Evolutionary conservation across 2,329 filamentous ascomycete species (phyloP), one percentile per base, ranked within the genome.

Genomic region (Periconia sp.): DNA sequence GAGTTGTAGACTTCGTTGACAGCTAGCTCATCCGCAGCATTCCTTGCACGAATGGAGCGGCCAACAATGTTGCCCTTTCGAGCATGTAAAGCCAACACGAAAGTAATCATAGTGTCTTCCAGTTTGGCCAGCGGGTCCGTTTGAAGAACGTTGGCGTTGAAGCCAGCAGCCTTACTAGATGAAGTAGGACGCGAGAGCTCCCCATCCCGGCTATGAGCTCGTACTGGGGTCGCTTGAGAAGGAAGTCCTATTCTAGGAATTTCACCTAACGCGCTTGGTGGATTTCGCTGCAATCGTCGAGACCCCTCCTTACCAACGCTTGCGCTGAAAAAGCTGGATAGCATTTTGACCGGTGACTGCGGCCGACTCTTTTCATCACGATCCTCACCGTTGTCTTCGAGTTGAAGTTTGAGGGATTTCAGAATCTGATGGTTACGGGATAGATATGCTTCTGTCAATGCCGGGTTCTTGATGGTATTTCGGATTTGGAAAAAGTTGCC

Each of bases 1-100:
- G 86, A 84, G 68, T 96, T 96, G 75, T 96, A 97, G 1, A 97
- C 79, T 62, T 96, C 91, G 65, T 96, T 96, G 61, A 96, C 89
- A 1, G 84, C 79, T 7, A 93, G 81, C 65, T 92, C 89, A 67
- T 96, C 90, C 2, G 87, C 90, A 27, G 77, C 75, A 11, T 81
- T 79, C 54, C 92, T 83, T 60, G 85, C 87, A 47, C 92, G 83
- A 31, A 97, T 78, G 23, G 85, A 86, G 31, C 88, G 86, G 17
- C 90, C 92, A 17, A 95, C 83, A 53, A 96, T 90, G 64, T 92
- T 91, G 31, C 92, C 92, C 70, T 93, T 95, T 41, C 92, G 86
- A 40, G 88, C 87, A 65, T 94, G 90, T 31, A 97, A 78, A 37
- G 90, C 89, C 43, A 92, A 85, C 44, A 92, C 84, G 64, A 95